Percentiles rank a stretch among this genome's conserved stretches.
These are phyloP conservation scores for Cinnamomum micranthum DNA, from an alignment of 164 flowering plant species.

Conservation along the genomic window DNA sequence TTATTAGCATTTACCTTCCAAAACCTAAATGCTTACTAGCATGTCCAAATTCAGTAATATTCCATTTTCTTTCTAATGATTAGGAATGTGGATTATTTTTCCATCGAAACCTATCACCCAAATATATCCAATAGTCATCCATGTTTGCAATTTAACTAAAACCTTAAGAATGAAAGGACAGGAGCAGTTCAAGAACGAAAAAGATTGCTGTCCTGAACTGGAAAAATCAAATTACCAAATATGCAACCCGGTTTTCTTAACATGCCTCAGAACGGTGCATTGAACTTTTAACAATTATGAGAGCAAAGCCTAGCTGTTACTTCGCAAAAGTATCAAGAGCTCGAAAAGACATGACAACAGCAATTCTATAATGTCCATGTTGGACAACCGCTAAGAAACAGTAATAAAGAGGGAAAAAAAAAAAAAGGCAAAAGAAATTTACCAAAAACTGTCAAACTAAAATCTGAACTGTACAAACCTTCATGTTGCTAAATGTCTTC, in stretches of 20 bases:
- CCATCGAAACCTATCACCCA: too few species aligned
- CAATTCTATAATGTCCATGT: not conserved
- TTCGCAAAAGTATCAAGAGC: not conserved
- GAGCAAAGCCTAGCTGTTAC: not conserved
- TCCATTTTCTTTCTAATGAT: too few species aligned
- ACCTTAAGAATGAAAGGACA: not conserved
- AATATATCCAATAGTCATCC: not conserved
- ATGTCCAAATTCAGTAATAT: too few species aligned
- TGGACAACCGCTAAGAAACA: not conserved
- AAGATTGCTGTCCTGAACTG: not conserved
- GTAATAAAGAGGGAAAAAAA: not conserved
- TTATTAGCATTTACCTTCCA: too few species aligned
- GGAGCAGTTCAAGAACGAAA: not conserved
- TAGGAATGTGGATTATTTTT: too few species aligned
- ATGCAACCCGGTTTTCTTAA: not conserved
- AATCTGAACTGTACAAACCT: slow-evolving; percentile 44
- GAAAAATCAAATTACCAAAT: too few species aligned
- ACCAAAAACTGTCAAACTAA: not conserved
- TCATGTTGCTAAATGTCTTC: slow-evolving; percentile 78
- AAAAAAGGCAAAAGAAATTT: too few species aligned
- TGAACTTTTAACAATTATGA: not conserved
- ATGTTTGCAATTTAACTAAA: not conserved
- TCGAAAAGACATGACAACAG: not conserved
- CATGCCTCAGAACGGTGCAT: not conserved
- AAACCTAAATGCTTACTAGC: too few species aligned